phyloP scores from a whole-genome alignment of 352 stramenopile genomes.

The Saprolegnia parasitica region DNA sequence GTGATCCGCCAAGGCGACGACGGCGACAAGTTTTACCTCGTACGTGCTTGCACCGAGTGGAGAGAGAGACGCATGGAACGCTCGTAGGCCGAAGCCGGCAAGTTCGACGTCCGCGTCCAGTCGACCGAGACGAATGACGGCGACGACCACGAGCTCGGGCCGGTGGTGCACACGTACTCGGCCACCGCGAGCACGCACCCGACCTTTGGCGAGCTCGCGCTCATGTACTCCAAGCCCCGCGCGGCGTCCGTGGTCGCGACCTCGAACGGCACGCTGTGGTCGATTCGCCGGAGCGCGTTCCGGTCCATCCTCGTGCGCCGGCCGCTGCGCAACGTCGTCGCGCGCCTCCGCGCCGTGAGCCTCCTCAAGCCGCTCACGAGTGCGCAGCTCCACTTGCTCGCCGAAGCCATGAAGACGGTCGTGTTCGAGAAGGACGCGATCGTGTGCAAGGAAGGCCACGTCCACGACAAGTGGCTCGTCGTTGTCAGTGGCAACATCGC shows the following conservation, averaged over 20 bases:
- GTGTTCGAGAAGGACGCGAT: slow-evolving; percentile 75
- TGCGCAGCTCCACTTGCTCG: slow-evolving; percentile 86
- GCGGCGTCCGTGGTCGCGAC: slow-evolving; percentile 67
- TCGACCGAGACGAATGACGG: neutral
- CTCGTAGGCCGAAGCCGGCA: slow-evolving; percentile 57
- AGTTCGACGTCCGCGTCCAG: slow-evolving; percentile 67
- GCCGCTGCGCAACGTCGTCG: slow-evolving; percentile 71
- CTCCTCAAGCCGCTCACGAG: slow-evolving; percentile 79
- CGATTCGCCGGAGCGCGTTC: slow-evolving; percentile 91
- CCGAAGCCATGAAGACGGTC: slow-evolving; percentile 82
- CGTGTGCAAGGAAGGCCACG: slow-evolving; percentile 85
- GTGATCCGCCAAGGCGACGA: slow-evolving; percentile 90
- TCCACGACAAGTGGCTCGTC: slow-evolving; percentile 82
- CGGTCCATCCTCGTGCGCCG: slow-evolving; percentile 87
- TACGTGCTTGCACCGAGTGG: slow-evolving; percentile 33
- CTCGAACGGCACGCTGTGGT: slow-evolving; percentile 72
- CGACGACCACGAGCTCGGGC: slow-evolving; percentile 43
- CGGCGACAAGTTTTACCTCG: slow-evolving; percentile 92
- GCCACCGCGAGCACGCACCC: slow-evolving; percentile 51
- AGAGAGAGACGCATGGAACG: neutral
- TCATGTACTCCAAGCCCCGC: slow-evolving; percentile 83
- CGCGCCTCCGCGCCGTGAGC: slow-evolving; percentile 73
- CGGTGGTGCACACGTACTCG: slow-evolving; percentile 75
- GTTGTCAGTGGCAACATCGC: slow-evolving; percentile 77
- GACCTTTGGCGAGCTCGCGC: slow-evolving; percentile 81